Evolutionary conservation across 371 early-diverging fungal species (phyloP).

Genomic region (Gilbertella persicaria): DNA sequence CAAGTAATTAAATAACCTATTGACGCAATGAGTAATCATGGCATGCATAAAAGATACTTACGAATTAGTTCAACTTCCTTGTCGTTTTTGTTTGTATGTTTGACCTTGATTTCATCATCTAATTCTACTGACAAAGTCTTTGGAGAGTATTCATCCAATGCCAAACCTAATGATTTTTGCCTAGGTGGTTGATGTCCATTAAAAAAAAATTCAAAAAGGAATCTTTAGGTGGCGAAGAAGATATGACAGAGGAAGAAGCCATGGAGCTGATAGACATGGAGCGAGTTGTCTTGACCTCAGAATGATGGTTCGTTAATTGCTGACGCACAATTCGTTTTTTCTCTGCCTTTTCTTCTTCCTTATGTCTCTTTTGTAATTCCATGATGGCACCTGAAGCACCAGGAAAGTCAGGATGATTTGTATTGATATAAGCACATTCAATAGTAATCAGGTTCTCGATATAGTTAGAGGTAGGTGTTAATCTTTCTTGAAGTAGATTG

Average conservation of each 20-base stretch:
- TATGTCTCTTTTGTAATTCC: conserved; percentile 53
- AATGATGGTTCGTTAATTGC: not conserved
- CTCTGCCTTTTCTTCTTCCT: conserved; percentile 52
- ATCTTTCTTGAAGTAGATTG: conserved; percentile 79
- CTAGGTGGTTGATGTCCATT: conserved; percentile 47
- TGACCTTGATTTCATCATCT: conserved; percentile 43
- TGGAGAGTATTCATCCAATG: conserved; percentile 5
- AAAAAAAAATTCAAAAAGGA: conserved; percentile 78
- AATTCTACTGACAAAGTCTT: conserved; percentile 20
- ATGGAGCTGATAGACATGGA: conserved; percentile 27
- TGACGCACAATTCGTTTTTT: not conserved
- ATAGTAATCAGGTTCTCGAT: conserved; percentile 88
- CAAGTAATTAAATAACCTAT: conserved; percentile 69
- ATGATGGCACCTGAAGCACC: conserved; percentile 84
- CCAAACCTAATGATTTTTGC: conserved; percentile 38
- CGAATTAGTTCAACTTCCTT: conserved; percentile 86
- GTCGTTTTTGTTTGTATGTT: conserved; percentile 74
- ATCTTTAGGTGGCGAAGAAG: conserved; percentile 41
- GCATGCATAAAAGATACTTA: conserved; percentile 32
- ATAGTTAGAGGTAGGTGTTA: conserved; percentile 74
- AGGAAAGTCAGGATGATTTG: conserved; percentile 92
- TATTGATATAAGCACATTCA: conserved; percentile 91
- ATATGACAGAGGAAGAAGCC: not conserved
- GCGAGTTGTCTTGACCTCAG: conserved; percentile 1
- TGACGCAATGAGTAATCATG: not conserved